Percentiles rank a stretch among this genome's conserved stretches.
Evolutionary conservation across 371 early-diverging fungal genomes (phyloP).

Genomic region (Mortierella sp.): DNA sequence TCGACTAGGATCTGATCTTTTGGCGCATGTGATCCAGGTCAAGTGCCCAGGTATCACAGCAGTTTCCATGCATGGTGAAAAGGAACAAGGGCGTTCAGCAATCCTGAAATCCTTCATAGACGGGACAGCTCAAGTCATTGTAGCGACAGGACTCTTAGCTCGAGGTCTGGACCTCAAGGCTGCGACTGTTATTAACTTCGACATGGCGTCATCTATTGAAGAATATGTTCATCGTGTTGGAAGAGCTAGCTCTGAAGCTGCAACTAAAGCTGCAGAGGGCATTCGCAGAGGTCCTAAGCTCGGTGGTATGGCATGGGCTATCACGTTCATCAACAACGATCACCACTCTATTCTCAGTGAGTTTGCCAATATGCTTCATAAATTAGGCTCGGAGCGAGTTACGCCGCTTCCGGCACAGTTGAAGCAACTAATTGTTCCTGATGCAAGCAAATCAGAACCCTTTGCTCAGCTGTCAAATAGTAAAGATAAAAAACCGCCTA

Average conservation of each 20-base stretch:
- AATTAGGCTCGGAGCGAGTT: conserved; percentile 59
- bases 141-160: conserved; percentile 68
- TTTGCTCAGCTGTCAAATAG: not conserved
- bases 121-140: conserved; percentile 57
- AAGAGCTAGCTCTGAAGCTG: conserved; percentile 60
- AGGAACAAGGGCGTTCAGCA: conserved; percentile 61
- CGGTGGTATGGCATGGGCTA: conserved; percentile 62
- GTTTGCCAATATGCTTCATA: conserved; percentile 63
- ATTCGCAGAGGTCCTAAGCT: conserved; percentile 49
- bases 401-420: conserved; percentile 69
- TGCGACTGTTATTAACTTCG: conserved; percentile 69
- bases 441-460: not conserved
- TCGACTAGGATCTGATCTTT: conserved; percentile 66
- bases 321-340: conserved; percentile 75
- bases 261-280: conserved; percentile 29
- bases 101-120: conserved; percentile 57
- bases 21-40: conserved; percentile 62
- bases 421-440: conserved; percentile 22
- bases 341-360: conserved; percentile 61
- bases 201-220: conserved; percentile 68
- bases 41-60: conserved; percentile 57
- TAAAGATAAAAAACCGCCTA: not conserved
- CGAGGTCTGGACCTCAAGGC: conserved; percentile 69
- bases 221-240: conserved; percentile 74
- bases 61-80: conserved; percentile 68